Base-by-base conservation (phyloP, 352 stramenopile genomes). In the Phytophthora vignae region DNA sequence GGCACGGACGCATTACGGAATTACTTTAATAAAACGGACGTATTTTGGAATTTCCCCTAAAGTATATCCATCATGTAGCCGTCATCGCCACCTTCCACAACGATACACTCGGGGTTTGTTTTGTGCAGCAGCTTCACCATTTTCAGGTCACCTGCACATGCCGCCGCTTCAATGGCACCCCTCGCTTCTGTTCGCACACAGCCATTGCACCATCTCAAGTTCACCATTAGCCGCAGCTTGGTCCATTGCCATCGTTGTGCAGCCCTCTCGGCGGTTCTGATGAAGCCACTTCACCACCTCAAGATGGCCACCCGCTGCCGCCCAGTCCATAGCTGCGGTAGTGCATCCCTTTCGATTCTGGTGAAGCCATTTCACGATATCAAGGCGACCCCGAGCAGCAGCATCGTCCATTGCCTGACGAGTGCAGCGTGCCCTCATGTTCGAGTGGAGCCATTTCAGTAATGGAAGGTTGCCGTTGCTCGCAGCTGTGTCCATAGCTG, bases 251-350 rank as follows among this genome's bases (percentile, higher is more conserved):
- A 33, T 33, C 29, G 29, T 33, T 6, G 29, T 33, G 29, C 29
- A 33, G 29, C 29, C 29, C 29, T 33, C 29, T 33, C 29, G 29
- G 29, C 29, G 29, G 29, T 33, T 33, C 29, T 33, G 29, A 33
- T 53, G 57, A 19, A 64, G 22, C 57, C 57, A 64, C 27, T 21
- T 42, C 14, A 64, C 31, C 15, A 55, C 57, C 3, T 46, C 14
- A 21, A 64, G 52, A 53, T 64, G 31, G 11, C 57, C 57, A 2
- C 27, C 38, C 33, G 57, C 57, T 53, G 57, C 57, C 11, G 57
- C 25, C 46, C 27, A 17, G 46, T 64, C 57, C 57, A 64, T 64
- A 9, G 57, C 57, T 14, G 44, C 57, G 25, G 14, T 55, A 15
- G 27, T 58, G 27, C 53, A 58, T 7, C 22, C 25, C 29, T 38